Conservation (phyloP, 1,284 basidiomycete species). For the Neonothopanus nambi region DNA sequence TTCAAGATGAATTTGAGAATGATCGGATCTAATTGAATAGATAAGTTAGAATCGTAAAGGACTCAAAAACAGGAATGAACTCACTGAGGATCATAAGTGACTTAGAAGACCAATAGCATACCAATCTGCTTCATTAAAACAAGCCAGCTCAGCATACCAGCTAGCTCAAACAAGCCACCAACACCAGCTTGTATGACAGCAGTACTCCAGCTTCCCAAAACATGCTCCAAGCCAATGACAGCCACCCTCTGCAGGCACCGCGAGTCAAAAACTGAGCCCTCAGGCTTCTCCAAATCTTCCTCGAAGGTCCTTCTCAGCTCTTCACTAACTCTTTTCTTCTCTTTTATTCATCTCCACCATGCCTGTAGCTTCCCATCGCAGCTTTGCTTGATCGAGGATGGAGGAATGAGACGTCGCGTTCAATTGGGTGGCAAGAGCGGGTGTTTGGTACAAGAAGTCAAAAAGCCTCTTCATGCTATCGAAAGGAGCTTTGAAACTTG, state of each 20-base stretch:
- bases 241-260: slow-evolving; percentile 52
- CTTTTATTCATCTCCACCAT: slow-evolving; percentile 60
- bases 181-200: slow-evolving; percentile 32
- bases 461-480: too few relatives aligned
- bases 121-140: slow-evolving; percentile 52
- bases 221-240: slow-evolving; percentile 42
- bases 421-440: too few relatives aligned
- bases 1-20: slow-evolving; percentile 2
- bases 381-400: slow-evolving; percentile 63
- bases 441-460: too few relatives aligned
- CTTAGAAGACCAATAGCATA: slow-evolving; percentile 50
- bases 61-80: slow-evolving; percentile 37
- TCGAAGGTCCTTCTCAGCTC: slow-evolving; percentile 48
- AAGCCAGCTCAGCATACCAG: slow-evolving; percentile 45
- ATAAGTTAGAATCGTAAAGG: background rate
- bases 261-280: slow-evolving; percentile 46
- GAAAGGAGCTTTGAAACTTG: too few relatives aligned
- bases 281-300: slow-evolving; percentile 32
- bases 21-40: background rate
- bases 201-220: slow-evolving; percentile 54
- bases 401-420: slow-evolving; percentile 51
- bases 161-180: background rate
- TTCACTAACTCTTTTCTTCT: slow-evolving; percentile 39
- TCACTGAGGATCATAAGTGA: slow-evolving; percentile 46
- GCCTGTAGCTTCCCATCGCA: slow-evolving; percentile 62